Percentiles rank a stretch among this genome's conserved stretches.
phyloP scores from a whole-genome alignment of 176 grass and related monocot species.

The Musa beccarii region DNA sequence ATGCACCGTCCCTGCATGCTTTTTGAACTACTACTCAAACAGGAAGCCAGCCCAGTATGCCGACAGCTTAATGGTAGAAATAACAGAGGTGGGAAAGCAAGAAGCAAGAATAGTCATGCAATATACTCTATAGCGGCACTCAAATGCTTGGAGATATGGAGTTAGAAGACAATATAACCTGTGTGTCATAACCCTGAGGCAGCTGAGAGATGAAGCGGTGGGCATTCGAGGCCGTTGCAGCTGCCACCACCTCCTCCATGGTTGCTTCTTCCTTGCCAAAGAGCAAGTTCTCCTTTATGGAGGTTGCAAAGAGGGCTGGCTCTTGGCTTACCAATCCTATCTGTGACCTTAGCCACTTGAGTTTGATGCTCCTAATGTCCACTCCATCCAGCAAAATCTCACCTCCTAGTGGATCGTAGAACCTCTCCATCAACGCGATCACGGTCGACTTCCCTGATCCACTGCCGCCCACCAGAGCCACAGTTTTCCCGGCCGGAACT shows the following conservation, averaged over 20 bases:
- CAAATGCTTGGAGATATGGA: no score
- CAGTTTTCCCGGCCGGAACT: background rate
- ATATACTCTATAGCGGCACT: no score
- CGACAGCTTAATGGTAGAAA: no score
- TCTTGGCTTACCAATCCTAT: constrained; percentile 55
- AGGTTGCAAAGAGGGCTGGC: constrained; percentile 38
- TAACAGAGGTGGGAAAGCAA: no score
- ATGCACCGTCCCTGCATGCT: no score
- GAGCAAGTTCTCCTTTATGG: constrained; percentile 42
- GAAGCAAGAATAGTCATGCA: no score
- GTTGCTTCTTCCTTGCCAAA: constrained; percentile 40
- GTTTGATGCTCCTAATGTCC: constrained; percentile 26
- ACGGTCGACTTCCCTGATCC: constrained; percentile 7
- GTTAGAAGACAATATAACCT: background rate
- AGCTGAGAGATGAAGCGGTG: constrained; percentile 40
- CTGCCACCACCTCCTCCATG: constrained; percentile 36
- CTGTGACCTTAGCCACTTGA: constrained; percentile 29
- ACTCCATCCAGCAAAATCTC: constrained; percentile 30
- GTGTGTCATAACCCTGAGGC: constrained; percentile 27
- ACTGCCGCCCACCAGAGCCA: constrained; percentile 3
- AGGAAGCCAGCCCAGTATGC: no score
- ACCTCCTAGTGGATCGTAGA: constrained; percentile 14
- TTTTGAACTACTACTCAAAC: no score
- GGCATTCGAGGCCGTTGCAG: constrained; percentile 32
- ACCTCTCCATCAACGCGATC: constrained; percentile 1